phyloP scores from a whole-genome alignment of 1,284 basidiomycete species.

The Ganoderma meredithae region DNA sequence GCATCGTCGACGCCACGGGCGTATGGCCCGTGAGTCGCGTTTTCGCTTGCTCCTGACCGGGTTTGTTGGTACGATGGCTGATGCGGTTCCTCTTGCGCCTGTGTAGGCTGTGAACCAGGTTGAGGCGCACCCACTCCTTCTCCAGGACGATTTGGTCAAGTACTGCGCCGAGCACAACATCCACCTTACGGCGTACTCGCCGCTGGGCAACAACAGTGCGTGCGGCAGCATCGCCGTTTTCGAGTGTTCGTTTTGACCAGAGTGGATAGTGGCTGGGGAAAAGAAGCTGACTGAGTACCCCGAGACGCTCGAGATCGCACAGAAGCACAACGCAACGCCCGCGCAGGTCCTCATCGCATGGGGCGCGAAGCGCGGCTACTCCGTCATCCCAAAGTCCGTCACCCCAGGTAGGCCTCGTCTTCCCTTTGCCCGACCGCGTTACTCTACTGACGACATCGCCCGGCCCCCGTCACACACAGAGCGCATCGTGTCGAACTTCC shows the following conservation, averaged over 20 bases:
- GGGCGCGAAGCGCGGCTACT: slow-evolving; percentile 51
- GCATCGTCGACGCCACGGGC: slow-evolving; percentile 77
- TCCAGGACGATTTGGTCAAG: slow-evolving; percentile 72
- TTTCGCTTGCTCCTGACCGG: neutral
- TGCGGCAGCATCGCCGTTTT: slow-evolving; percentile 7
- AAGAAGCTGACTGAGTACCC: slow-evolving; percentile 70
- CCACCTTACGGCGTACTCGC: slow-evolving; percentile 85
- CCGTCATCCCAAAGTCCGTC: slow-evolving; percentile 59
- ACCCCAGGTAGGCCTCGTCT: slow-evolving; percentile 21
- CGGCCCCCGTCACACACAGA: slow-evolving; percentile 30
- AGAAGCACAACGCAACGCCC: slow-evolving; percentile 52
- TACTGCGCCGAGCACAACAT: slow-evolving; percentile 80
- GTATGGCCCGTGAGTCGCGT: slow-evolving; percentile 63
- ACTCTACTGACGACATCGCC: neutral
- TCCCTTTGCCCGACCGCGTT: too few species aligned
- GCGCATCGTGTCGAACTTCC: slow-evolving; percentile 62
- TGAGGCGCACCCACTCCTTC: slow-evolving; percentile 83
- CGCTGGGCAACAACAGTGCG: slow-evolving; percentile 82
- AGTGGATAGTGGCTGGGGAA: slow-evolving; percentile 56
- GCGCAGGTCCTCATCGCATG: slow-evolving; percentile 67
- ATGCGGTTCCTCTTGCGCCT: too few species aligned
- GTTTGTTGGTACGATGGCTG: too few species aligned
- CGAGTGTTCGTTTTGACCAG: neutral
- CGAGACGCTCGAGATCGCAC: slow-evolving; percentile 56
- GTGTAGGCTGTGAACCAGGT: slow-evolving; percentile 77